These are phyloP conservation scores for Solanum dulcamara DNA, from an alignment of 257 asterid species.

Conservation along the genomic window DNA sequence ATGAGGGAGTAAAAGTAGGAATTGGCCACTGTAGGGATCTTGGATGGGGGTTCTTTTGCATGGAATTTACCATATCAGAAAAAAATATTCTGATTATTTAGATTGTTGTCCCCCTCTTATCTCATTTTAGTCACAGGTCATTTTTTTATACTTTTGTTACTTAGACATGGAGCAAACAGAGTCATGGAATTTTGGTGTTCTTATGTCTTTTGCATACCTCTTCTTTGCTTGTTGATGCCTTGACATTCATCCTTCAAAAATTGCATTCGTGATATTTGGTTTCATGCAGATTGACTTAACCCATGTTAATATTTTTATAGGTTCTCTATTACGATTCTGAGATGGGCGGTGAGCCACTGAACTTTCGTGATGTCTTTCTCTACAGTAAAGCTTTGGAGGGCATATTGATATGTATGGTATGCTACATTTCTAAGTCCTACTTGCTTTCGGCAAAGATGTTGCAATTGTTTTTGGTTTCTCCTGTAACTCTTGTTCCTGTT, in stretches of 20 bases:
- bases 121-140: not conserved
- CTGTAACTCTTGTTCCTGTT: not conserved
- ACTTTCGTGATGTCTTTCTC: conserved; percentile 80
- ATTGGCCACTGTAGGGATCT: not conserved
- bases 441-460: not conserved
- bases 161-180: not conserved
- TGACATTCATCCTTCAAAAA: not conserved
- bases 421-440: conserved; percentile 2
- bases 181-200: not conserved
- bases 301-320: conserved; percentile 22
- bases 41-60: not conserved
- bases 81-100: not conserved
- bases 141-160: not conserved
- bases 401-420: conserved; percentile 81
- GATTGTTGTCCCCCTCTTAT: not conserved
- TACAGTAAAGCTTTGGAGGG: conserved; percentile 98
- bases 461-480: not conserved
- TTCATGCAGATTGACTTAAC: not conserved
- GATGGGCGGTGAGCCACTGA: conserved; percentile 74
- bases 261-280: not conserved
- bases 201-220: not conserved
- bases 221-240: not conserved
- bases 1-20: not conserved
- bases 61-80: not conserved
- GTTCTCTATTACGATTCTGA: conserved; percentile 77